These are phyloP conservation scores for Blastocrithidia nonstop DNA, from an alignment of 208 protist species.

Conservation along the genomic window DNA sequence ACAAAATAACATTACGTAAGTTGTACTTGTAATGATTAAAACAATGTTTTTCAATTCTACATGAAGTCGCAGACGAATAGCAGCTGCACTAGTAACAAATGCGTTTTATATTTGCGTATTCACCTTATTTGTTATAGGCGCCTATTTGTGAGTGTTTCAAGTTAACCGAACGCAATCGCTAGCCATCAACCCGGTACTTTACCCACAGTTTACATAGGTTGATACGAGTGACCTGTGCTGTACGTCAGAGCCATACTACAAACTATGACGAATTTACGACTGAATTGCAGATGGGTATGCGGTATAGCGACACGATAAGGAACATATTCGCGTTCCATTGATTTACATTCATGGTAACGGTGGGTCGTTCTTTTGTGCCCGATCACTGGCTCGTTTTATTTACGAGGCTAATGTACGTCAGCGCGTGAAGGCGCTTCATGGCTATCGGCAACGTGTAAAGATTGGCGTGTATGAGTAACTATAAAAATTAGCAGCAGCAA, in stretches of 20 bases:
- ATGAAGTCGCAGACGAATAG: too few species aligned
- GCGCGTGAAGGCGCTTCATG: slow-evolving; percentile 9
- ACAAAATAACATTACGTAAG: too few species aligned
- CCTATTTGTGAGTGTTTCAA: too few species aligned
- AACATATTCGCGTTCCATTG: slow-evolving; percentile 29
- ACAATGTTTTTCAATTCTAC: too few species aligned
- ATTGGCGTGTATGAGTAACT: slow-evolving; percentile 9
- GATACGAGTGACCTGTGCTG: slow-evolving; percentile 10
- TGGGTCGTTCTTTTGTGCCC: slow-evolving; percentile 56
- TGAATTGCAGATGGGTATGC: slow-evolving; percentile 34
- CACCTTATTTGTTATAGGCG: too few species aligned
- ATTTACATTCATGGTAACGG: slow-evolving; percentile 74
- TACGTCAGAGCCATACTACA: slow-evolving; percentile 30
- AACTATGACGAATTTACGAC: slow-evolving; percentile 46
- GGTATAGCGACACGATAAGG: slow-evolving; percentile 7
- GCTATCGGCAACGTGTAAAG: slow-evolving; percentile 29
- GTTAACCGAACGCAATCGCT: too few species aligned
- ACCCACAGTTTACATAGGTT: slow-evolving; percentile 23
- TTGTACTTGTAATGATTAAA: too few species aligned
- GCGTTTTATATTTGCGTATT: too few species aligned
- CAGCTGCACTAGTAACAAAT: too few species aligned
- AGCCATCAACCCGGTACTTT: slow-evolving; percentile 31
- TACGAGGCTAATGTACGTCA: slow-evolving; percentile 33
- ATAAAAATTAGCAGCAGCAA: slow-evolving; percentile 1
- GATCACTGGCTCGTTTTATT: slow-evolving; percentile 51